Conservation (phyloP, 2,329 filamentous ascomycete species). For the Paracamarosporium sp. region DNA sequence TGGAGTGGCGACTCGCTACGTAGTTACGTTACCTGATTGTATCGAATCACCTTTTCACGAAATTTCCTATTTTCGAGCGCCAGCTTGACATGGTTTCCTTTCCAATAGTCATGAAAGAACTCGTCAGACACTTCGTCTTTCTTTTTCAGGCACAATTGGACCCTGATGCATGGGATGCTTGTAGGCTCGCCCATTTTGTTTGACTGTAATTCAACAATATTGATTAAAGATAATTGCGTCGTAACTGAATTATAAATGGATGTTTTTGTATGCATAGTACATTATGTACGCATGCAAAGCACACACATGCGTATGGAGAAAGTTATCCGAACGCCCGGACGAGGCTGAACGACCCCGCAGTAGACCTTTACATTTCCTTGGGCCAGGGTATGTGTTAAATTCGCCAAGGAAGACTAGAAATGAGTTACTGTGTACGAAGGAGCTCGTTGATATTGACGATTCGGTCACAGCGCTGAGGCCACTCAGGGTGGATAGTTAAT, state of each 20-base stretch:
- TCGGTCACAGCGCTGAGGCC: too few relatives aligned
- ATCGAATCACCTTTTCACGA: constrained; percentile 18
- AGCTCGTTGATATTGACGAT: too few relatives aligned
- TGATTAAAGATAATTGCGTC: background rate
- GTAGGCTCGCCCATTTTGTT: constrained; percentile 14
- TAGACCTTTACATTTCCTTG: background rate
- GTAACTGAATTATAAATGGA: background rate
- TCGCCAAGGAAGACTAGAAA: background rate
- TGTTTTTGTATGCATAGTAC: background rate
- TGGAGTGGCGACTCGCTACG: too few relatives aligned
- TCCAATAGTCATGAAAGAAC: constrained; percentile 39
- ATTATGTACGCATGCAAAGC: background rate
- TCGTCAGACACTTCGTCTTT: constrained; percentile 35
- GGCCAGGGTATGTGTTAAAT: background rate
- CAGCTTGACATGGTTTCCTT: constrained; percentile 29
- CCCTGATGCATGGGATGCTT: constrained; percentile 22
- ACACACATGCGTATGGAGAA: background rate
- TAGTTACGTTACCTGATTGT: constrained; percentile 24
- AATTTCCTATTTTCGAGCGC: constrained; percentile 31
- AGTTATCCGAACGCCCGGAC: background rate
- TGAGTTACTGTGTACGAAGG: background rate
- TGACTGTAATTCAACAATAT: background rate
- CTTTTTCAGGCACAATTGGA: constrained; percentile 34
- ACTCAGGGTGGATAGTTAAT: too few relatives aligned
- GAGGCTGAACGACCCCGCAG: background rate